These are phyloP conservation scores for Candida yuanshanica DNA, from an alignment of 805 yeast genomes.

Conservation along the genomic window DNA sequence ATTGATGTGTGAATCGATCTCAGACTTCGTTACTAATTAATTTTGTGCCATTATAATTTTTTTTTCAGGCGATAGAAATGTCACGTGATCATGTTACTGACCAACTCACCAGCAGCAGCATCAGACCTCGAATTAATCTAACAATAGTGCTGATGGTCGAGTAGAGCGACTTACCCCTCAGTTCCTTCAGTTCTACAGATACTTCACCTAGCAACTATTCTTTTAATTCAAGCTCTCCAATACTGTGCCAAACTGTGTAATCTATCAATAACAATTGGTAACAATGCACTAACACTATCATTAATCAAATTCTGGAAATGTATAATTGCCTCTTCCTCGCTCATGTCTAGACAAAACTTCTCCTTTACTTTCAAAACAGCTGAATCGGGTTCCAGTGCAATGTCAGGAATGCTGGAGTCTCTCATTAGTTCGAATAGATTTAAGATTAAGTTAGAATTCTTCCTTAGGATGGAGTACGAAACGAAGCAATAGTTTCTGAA, in stretches of 20 bases:
- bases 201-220: too few relatives aligned
- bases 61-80: too few relatives aligned
- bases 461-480: constrained; percentile 83
- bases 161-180: too few relatives aligned
- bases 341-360: constrained; percentile 87
- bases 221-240: constrained; percentile 63
- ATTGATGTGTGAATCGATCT: background rate
- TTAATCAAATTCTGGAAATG: constrained; percentile 93
- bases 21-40: too few relatives aligned
- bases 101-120: too few relatives aligned
- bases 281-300: constrained; percentile 87
- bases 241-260: constrained; percentile 94
- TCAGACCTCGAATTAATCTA: too few relatives aligned
- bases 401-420: constrained; percentile 88
- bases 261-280: constrained; percentile 94
- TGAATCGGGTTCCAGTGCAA: constrained; percentile 75
- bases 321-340: constrained; percentile 91
- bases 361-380: constrained; percentile 90
- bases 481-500: constrained; percentile 93
- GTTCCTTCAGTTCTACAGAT: too few relatives aligned
- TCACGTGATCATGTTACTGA: too few relatives aligned
- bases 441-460: constrained; percentile 82
- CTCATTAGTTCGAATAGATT: constrained; percentile 92
- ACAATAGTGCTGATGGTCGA: too few relatives aligned
- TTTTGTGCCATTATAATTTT: too few relatives aligned